Conservation (phyloP, 1,284 basidiomycete genomes). For the Amylostereum areolatum region DNA sequence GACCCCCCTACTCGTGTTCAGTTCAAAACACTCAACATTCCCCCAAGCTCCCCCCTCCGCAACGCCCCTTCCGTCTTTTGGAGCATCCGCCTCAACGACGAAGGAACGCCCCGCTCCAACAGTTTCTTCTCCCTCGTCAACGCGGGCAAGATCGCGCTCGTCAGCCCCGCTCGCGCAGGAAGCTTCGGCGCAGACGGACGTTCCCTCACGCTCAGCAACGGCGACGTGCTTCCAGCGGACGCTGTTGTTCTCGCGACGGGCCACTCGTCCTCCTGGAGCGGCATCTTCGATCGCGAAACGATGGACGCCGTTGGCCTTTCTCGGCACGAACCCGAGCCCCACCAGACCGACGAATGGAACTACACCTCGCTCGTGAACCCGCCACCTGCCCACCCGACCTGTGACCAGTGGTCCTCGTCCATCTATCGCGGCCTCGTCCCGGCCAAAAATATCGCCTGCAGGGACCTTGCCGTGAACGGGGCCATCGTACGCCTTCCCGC, state of each 20-base stretch:
- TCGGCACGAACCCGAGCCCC: slow-evolving; percentile 2
- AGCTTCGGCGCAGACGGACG: slow-evolving; percentile 33
- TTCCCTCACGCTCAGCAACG: slow-evolving; percentile 36
- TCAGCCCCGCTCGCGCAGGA: slow-evolving; percentile 34
- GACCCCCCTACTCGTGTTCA: no score
- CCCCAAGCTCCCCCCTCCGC: slow-evolving; percentile 38
- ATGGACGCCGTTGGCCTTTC: no score
- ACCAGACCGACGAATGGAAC: slow-evolving; percentile 20
- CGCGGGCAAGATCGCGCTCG: slow-evolving; percentile 37
- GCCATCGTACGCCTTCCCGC: no score
- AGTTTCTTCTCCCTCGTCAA: slow-evolving; percentile 34
- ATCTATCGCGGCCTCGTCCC: slow-evolving; percentile 55
- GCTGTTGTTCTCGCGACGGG: slow-evolving; percentile 52
- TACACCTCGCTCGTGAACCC: slow-evolving; percentile 27
- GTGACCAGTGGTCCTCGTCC: slow-evolving; percentile 30
- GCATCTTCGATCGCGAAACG: no score
- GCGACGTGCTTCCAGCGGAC: slow-evolving; percentile 31
- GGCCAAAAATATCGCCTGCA: slow-evolving; percentile 40
- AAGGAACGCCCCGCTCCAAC: slow-evolving; percentile 33
- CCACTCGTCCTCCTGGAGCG: slow-evolving; percentile 45
- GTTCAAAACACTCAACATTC: slow-evolving; percentile 32
- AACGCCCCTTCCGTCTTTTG: slow-evolving; percentile 38
- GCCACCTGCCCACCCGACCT: slow-evolving; percentile 13
- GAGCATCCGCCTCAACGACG: slow-evolving; percentile 44
- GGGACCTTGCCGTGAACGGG: slow-evolving; percentile 59